A percentile compares a stretch with the other conserved stretches of the same genome.
Conservation (phyloP, 2,329 filamentous ascomycete species). For the Coniochaeta sp. region DNA sequence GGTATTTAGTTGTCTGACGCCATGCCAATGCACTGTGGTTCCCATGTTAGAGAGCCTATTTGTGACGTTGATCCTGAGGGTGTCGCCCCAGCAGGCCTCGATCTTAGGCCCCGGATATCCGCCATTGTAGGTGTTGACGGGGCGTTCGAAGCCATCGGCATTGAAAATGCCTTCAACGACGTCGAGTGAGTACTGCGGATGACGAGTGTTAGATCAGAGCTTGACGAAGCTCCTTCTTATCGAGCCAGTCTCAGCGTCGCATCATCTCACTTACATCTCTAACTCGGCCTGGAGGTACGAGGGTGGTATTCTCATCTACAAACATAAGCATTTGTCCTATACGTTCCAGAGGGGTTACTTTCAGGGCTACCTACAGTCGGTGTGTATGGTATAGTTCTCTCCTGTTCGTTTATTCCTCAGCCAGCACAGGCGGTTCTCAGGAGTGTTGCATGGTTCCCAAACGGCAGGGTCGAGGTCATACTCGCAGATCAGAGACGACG, state of each 20-base stretch:
- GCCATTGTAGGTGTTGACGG: constrained; percentile 12
- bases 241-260: not conserved
- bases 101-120: constrained; percentile 17
- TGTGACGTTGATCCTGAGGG: constrained; percentile 17
- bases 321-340: not conserved
- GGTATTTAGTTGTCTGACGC: constrained; percentile 21
- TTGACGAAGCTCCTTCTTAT: not conserved
- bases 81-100: constrained; percentile 21
- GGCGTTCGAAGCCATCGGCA: not conserved
- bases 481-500: not conserved
- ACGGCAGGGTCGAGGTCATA: not conserved
- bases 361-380: constrained; percentile 2
- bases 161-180: not conserved
- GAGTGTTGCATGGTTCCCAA: constrained; percentile 6
- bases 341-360: no score
- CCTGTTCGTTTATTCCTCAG: not conserved
- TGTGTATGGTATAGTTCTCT: constrained; percentile 2
- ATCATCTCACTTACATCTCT: constrained; percentile 1
- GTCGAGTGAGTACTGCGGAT: constrained; percentile 3
- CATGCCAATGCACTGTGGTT: constrained; percentile 28
- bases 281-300: constrained; percentile 1
- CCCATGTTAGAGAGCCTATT: constrained; percentile 17
- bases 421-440: constrained; percentile 3
- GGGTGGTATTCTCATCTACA: constrained; percentile 3
- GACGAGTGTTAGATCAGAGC: not conserved